phyloP scores from a whole-genome alignment of 2,329 filamentous ascomycete species.

The Botrytis fabae region DNA sequence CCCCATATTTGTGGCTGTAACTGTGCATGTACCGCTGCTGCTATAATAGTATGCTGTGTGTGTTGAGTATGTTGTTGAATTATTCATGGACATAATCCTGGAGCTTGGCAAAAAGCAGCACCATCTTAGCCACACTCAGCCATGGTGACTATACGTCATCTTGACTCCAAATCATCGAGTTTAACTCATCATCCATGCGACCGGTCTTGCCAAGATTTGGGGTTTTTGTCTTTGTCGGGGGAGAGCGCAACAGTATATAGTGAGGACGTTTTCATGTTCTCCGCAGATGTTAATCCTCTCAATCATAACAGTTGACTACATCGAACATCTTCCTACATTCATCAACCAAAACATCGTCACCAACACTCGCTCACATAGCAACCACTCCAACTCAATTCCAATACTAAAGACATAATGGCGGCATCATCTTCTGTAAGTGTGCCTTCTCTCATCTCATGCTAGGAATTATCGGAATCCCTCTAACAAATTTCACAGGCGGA shows the following conservation, averaged over 20 bases:
- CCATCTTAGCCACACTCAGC: neutral
- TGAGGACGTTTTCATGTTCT: neutral
- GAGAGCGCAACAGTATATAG: constrained; percentile 4
- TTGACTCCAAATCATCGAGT: neutral
- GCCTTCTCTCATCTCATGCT: neutral
- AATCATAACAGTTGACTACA: neutral
- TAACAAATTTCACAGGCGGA: constrained; percentile 29
- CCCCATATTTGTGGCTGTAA: constrained; percentile 1
- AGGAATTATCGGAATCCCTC: too few relatives aligned
- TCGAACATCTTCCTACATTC: neutral
- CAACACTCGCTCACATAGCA: neutral
- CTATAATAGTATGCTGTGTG: neutral
- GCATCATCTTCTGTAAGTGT: constrained; percentile 22
- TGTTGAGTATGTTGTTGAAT: accelerated
- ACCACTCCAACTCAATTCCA: neutral
- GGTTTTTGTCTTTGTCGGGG: neutral
- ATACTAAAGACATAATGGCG: neutral
- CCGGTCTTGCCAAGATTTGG: neutral
- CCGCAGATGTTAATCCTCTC: neutral
- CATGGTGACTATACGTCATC: neutral
- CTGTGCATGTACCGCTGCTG: neutral
- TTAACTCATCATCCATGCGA: neutral
- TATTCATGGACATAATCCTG: neutral
- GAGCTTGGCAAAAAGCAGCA: neutral
- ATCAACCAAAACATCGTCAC: neutral